Conservation (phyloP, 2,329 filamentous ascomycete species). For the Aspergillus cejpii region DNA sequence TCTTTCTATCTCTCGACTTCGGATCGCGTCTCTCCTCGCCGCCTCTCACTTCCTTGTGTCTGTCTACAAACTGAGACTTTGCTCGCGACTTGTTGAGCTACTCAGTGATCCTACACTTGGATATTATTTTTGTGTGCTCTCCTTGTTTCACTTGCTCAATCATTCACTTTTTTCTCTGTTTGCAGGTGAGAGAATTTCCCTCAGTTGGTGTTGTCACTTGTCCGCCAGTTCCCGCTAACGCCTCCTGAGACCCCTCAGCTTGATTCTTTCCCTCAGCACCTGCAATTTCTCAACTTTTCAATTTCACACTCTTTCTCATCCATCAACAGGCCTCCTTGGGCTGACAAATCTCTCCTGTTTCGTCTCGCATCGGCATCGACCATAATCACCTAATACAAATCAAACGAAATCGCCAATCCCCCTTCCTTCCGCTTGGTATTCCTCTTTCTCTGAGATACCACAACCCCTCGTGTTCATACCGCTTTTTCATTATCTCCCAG, state of each 20-base stretch:
- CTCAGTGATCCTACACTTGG: constrained; percentile 17
- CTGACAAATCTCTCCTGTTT: constrained; percentile 12
- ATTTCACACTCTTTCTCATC: neutral
- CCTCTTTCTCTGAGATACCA: too few species aligned
- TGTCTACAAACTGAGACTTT: constrained; percentile 7
- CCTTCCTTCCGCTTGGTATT: constrained; percentile 2
- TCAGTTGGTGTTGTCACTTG: neutral
- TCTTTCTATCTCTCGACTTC: constrained; percentile 16
- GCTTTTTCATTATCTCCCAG: constrained; percentile 11
- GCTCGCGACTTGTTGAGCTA: constrained; percentile 8
- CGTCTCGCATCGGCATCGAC: constrained; percentile 15
- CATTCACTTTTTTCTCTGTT: constrained; percentile 8
- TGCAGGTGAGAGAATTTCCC: constrained; percentile 11
- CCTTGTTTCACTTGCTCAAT: constrained; percentile 1
- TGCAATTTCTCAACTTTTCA: neutral
- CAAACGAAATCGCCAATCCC: constrained; percentile 14
- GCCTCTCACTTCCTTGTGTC: constrained; percentile 11
- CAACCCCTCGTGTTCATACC: constrained; percentile 2
- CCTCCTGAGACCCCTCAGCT: neutral
- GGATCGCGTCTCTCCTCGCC: constrained; percentile 21
- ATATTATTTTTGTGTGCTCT: constrained; percentile 10
- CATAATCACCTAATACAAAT: constrained; percentile 32
- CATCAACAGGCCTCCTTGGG: neutral
- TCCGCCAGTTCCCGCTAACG: neutral
- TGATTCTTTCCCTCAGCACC: neutral